phyloP scores from a whole-genome alignment of 768 basidiomycete species.

The Leccinum boreale region DNA sequence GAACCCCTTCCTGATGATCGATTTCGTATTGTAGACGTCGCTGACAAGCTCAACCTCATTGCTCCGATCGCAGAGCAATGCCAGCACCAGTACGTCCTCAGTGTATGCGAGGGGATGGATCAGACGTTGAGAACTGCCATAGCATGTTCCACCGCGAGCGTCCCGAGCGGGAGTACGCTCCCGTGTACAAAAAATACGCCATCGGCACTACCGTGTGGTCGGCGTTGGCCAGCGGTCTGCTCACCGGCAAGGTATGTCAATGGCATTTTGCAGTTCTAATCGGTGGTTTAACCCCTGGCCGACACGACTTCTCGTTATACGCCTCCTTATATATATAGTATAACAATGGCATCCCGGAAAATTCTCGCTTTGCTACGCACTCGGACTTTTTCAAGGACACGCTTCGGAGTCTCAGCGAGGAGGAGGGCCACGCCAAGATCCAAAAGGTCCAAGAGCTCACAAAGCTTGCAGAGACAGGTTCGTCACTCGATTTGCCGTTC shows the following conservation, averaged over 20 bases:
- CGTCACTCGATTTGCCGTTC: not conserved
- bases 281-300: not conserved
- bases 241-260: constrained; percentile 48
- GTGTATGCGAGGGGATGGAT: not conserved
- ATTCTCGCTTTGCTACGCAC: constrained; percentile 50
- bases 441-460: constrained; percentile 48
- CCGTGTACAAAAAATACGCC: constrained; percentile 43
- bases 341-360: constrained; percentile 49
- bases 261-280: not conserved
- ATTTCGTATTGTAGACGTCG: constrained; percentile 37
- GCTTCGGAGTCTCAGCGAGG: constrained; percentile 40
- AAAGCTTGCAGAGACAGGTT: constrained; percentile 38
- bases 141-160: constrained; percentile 52
- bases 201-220: constrained; percentile 54
- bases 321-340: constrained; percentile 27
- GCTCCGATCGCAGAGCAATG: constrained; percentile 53
- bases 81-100: constrained; percentile 38
- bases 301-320: not conserved
- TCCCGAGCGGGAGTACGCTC: constrained; percentile 52
- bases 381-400: constrained; percentile 43
- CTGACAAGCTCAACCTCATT: constrained; percentile 47
- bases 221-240: constrained; percentile 50
- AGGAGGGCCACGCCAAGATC: constrained; percentile 44
- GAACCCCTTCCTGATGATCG: not conserved
- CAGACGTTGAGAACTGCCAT: constrained; percentile 7